These are phyloP conservation scores for Corynespora cassiicola DNA, from an alignment of 2,329 filamentous ascomycete species.

Conservation along the genomic window DNA sequence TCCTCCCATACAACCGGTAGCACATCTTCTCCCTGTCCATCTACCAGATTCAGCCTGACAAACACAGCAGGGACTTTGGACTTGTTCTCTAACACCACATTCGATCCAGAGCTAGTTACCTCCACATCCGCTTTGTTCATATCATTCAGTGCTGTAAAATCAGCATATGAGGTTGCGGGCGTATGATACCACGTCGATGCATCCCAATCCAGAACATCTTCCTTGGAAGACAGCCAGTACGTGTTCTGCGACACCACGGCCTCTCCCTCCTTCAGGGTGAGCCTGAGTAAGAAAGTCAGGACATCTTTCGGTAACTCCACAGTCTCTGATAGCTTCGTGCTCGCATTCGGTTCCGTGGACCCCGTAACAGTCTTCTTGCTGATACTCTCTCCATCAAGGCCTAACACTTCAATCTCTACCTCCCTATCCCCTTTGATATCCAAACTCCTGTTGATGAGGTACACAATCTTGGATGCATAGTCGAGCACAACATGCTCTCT, in stretches of 20 bases:
- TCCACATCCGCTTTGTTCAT: constrained; percentile 16
- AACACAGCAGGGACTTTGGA: constrained; percentile 64
- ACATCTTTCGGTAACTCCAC: constrained; percentile 39
- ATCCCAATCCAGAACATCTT: constrained; percentile 63
- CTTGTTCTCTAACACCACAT: constrained; percentile 59
- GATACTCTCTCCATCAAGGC: constrained; percentile 54
- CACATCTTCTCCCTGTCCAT: constrained; percentile 53
- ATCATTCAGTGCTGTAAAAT: constrained; percentile 55
- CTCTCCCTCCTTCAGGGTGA: constrained; percentile 51
- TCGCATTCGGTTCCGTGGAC: constrained; percentile 54
- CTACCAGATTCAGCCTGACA: constrained; percentile 58
- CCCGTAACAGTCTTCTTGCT: constrained; percentile 34
- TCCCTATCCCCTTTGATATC: constrained; percentile 47
- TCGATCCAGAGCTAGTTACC: constrained; percentile 32
- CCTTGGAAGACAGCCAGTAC: constrained; percentile 61
- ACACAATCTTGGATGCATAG: constrained; percentile 54
- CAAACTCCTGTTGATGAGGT: constrained; percentile 63
- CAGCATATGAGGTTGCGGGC: constrained; percentile 59
- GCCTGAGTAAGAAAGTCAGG: constrained; percentile 58
- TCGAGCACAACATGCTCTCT: constrained; percentile 64
- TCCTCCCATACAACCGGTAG: constrained; percentile 65
- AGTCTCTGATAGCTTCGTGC: constrained; percentile 26
- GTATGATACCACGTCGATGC: constrained; percentile 66
- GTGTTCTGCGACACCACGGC: constrained; percentile 61
- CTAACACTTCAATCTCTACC: constrained; percentile 59